Evolutionary conservation across 345 rosid genomes (phyloP).

Genomic region (Eucalyptus sideroxylon): DNA sequence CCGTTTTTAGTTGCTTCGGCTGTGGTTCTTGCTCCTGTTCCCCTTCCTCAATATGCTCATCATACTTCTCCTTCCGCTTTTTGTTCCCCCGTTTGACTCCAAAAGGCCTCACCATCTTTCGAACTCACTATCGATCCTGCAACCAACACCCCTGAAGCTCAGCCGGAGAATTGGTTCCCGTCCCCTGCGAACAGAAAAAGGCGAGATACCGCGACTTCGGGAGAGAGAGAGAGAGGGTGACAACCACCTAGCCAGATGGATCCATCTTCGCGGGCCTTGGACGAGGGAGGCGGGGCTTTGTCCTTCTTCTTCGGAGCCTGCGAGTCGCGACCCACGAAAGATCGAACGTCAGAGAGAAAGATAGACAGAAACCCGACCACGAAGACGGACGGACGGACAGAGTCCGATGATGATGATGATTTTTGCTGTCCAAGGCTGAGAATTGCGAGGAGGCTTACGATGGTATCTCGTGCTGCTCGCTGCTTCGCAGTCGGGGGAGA

Average conservation of each 20-base stretch:
- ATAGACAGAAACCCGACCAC: not conserved
- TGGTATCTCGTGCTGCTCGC: not conserved
- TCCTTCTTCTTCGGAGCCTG: constrained; percentile 39
- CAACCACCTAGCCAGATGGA: too few species aligned
- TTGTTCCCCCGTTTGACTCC: constrained; percentile 56
- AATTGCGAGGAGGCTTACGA: not conserved
- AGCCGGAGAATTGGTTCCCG: not conserved
- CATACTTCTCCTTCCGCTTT: constrained; percentile 55
- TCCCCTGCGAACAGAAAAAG: not conserved
- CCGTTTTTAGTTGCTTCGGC: constrained; percentile 7
- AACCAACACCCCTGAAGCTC: not conserved
- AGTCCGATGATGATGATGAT: not conserved
- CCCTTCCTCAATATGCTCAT: constrained; percentile 30
- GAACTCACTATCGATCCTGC: not conserved
- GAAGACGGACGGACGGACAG: not conserved
- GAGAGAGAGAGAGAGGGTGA: too few species aligned
- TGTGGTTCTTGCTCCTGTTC: constrained; percentile 4
- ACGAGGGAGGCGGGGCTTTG: constrained; percentile 24
- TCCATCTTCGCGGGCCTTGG: constrained; percentile 13
- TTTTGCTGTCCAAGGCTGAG: not conserved
- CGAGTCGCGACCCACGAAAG: not conserved
- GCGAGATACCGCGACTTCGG: not conserved
- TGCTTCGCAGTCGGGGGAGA: not conserved
- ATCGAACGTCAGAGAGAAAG: not conserved
- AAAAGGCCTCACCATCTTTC: constrained; percentile 57